These are phyloP conservation scores for Penicillium sclerotiorum DNA, from an alignment of 2,329 filamentous ascomycete genomes.

Conservation along the genomic window DNA sequence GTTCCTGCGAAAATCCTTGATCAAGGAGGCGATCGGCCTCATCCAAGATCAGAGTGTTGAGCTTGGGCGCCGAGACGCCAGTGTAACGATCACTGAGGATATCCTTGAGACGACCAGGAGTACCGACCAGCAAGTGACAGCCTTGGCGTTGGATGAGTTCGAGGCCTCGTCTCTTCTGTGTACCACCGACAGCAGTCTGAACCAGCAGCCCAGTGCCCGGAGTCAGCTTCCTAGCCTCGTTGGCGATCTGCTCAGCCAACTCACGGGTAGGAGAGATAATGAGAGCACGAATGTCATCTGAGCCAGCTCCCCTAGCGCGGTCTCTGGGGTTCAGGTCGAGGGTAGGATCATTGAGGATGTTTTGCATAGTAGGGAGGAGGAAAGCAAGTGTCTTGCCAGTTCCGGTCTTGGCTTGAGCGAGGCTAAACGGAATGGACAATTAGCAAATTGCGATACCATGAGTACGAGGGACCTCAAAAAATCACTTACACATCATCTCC, in stretches of 20 bases:
- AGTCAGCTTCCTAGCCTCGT: constrained; percentile 72
- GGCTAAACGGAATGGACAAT: constrained; percentile 49
- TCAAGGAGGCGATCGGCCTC: constrained; percentile 70
- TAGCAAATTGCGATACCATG: constrained; percentile 10
- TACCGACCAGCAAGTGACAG: constrained; percentile 88
- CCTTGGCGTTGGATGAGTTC: constrained; percentile 69
- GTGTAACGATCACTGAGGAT: constrained; percentile 68
- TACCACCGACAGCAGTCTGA: constrained; percentile 87
- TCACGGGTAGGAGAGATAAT: constrained; percentile 66
- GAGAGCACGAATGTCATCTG: constrained; percentile 61
- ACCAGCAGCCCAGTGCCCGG: constrained; percentile 67
- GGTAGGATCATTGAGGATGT: constrained; percentile 68
- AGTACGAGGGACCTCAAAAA: constrained; percentile 1
- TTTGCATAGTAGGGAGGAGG: constrained; percentile 81
- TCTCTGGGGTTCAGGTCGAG: constrained; percentile 47
- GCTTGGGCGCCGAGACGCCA: constrained; percentile 64
- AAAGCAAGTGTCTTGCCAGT: constrained; percentile 97
- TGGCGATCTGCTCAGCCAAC: constrained; percentile 65
- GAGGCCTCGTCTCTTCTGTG: constrained; percentile 72
- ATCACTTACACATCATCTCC: constrained; percentile 77
- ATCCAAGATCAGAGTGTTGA: constrained; percentile 64
- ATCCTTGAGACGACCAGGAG: constrained; percentile 84
- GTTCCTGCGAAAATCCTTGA: constrained; percentile 67
- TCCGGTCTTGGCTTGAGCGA: constrained; percentile 95
- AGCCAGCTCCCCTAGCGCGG: too few relatives aligned